Conservation (phyloP, 1,139 yeast species). For the Yamadazyma atlantica region DNA sequence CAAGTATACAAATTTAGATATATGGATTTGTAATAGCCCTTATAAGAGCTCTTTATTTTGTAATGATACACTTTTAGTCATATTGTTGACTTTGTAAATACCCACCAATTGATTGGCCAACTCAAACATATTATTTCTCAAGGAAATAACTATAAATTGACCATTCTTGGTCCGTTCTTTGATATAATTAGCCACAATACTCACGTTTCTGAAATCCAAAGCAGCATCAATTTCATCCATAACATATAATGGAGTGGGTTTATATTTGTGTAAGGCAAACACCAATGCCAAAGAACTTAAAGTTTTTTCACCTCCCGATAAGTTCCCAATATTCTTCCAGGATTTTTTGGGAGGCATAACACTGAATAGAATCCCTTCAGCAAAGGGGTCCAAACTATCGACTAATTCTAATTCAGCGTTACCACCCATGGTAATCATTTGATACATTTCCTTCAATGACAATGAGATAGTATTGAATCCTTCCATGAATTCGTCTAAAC, state of each 20-base stretch:
- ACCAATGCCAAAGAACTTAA: slow-evolving; percentile 92
- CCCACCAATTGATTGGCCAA: slow-evolving; percentile 93
- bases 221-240: slow-evolving; percentile 99
- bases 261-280: slow-evolving; percentile 92
- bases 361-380: slow-evolving; percentile 94
- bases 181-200: slow-evolving; percentile 95
- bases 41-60: slow-evolving; percentile 55
- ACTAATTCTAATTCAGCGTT: slow-evolving; percentile 96
- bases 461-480: slow-evolving; percentile 87
- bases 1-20: background rate
- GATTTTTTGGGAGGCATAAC: slow-evolving; percentile 99
- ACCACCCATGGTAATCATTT: slow-evolving; percentile 99
- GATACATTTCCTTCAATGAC: slow-evolving; percentile 94
- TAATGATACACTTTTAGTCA: slow-evolving; percentile 81
- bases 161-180: slow-evolving; percentile 95
- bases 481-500: slow-evolving; percentile 88
- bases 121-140: slow-evolving; percentile 97
- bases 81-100: slow-evolving; percentile 88
- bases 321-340: slow-evolving; percentile 92
- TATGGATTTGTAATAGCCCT: background rate
- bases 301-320: slow-evolving; percentile 98
- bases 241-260: slow-evolving; percentile 96
- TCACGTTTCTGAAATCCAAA: slow-evolving; percentile 91
- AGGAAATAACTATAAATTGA: slow-evolving; percentile 91
- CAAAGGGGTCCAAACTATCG: slow-evolving; percentile 95